Percentiles rank a stretch among this genome's conserved stretches.
phyloP scores from a whole-genome alignment of 2,329 filamentous ascomycete species.

The Aureobasidium sp. region DNA sequence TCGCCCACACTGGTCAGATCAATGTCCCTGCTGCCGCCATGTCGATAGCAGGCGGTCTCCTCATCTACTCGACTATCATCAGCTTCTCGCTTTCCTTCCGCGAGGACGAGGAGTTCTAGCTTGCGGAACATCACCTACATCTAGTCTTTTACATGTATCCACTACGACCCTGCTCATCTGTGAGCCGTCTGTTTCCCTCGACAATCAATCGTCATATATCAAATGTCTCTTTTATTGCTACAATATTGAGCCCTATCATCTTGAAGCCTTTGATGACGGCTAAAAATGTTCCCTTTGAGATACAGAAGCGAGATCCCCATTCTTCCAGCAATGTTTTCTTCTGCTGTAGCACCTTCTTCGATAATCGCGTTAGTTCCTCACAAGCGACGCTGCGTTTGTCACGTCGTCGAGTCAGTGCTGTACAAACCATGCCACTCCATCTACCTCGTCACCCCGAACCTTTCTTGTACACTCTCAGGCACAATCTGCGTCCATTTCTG shows the following conservation, averaged over 20 bases:
- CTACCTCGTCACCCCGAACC: conserved; percentile 11
- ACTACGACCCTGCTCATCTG: background rate
- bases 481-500: conserved; percentile 19
- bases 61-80: conserved; percentile 98
- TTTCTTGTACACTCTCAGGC: conserved; percentile 15
- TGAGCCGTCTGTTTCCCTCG: conserved; percentile 8
- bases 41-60: conserved; percentile 81
- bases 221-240: background rate
- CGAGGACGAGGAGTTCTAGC: conserved; percentile 88
- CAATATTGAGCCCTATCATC: background rate
- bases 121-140: background rate
- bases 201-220: background rate
- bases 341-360: background rate
- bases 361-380: background rate
- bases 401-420: background rate
- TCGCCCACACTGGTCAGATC: conserved; percentile 82
- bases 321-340: background rate
- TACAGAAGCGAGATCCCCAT: background rate
- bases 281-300: background rate
- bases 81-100: conserved; percentile 98
- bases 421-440: background rate
- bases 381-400: background rate
- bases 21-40: conserved; percentile 80
- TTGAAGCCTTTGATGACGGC: background rate
- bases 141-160: conserved; percentile 35